Evolutionary conservation across 768 basidiomycete genomes (phyloP), one percentile per base, ranked within the genome.

Genomic region (Amanita rubescens): DNA sequence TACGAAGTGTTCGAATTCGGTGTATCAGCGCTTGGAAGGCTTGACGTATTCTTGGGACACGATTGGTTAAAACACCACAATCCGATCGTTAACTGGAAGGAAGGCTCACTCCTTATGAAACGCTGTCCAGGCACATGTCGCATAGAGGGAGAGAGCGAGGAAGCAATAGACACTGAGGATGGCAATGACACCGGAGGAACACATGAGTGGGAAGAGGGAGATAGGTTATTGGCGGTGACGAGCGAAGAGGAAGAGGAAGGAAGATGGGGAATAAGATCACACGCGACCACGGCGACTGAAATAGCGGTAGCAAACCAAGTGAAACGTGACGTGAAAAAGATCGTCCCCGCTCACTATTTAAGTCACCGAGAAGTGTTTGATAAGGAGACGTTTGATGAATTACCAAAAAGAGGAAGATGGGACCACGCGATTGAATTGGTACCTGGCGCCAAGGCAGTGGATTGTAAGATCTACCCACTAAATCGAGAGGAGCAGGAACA

Each of bases 151-250:
- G n/a, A n/a, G n/a, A n/a, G n/a, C n/a, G n/a, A n/a, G n/a, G n/a
- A n/a, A n/a, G n/a, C n/a, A n/a, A n/a, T n/a, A n/a, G n/a, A n/a
- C n/a, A n/a, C n/a, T n/a, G n/a, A n/a, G n/a, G n/a, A n/a, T n/a
- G n/a, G n/a, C n/a, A n/a, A n/a, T n/a, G n/a, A n/a, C n/a, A n/a
- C n/a, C n/a, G n/a, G n/a, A n/a, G n/a, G n/a, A n/a, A n/a, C n/a
- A n/a, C n/a, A n/a, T n/a, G n/a, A n/a, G n/a, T 43, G 41, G 41
- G 44, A 46, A 46, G 44, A 46, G 12, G 44, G 44, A 12, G 44
- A 46, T 22, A 5, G 44, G n/a, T 5, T 46, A 10, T 14, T 46
- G 19, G 30, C 30, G 10, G 44, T 46, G 22, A 11, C 8, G 5
- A 19, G 10, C 7, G 44, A 22, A 46, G 14, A 17, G 7, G 44